Evolutionary conservation across 164 flowering plant species (phyloP), one percentile per base, ranked within the genome.

Genomic region (Cinnamomum chago): DNA sequence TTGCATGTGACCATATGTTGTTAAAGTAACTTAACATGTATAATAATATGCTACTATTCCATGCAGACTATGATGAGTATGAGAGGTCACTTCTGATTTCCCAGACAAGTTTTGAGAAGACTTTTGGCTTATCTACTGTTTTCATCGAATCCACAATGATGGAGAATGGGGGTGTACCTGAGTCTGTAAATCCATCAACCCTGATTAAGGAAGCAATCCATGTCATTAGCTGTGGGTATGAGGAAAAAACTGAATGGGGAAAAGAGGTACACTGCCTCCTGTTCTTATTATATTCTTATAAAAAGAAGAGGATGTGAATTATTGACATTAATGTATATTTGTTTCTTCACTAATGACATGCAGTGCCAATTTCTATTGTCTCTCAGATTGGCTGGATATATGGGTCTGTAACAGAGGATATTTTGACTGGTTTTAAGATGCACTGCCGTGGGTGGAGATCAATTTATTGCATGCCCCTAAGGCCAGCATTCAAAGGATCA

Each of bases 401-500:
- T 68, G 99, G 99, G 1, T 95, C 99, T 27, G 90, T 95, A 20
- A 95, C 99, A 1, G 99, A 95, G 86, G 99, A 95, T 80, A 95
- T 95, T 77, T 80, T 95, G 81, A 90, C 95, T 20, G 99, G 99
- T 23, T 93, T 95, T 88, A 95, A 95, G 83, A 95, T 95, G 98
- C 99, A 95, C 30, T 95, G 99, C 81, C 88, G 98, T 47, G 99
- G 99, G 67, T 95, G 99, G 99, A 92, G 99, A 79, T 95, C 99
- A 72, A 83, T 95, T 18, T 95, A 95, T 85, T 92, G 98, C 88
- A 87, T 95, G 99, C 99, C 97, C 17, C 70, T 88, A 58, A 90
- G 99, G 83, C 97, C 99, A 23, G 99, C 99, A 76, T 95, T 95
- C 84, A 95, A 95, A 81, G 99, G 99, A 30, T 95, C 99, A 30